A percentile compares a stretch with the other conserved stretches of the same genome.
These are phyloP conservation scores for Lipomyces spencermartinsiae DNA, from an alignment of 805 yeast genomes.

Conservation along the genomic window DNA sequence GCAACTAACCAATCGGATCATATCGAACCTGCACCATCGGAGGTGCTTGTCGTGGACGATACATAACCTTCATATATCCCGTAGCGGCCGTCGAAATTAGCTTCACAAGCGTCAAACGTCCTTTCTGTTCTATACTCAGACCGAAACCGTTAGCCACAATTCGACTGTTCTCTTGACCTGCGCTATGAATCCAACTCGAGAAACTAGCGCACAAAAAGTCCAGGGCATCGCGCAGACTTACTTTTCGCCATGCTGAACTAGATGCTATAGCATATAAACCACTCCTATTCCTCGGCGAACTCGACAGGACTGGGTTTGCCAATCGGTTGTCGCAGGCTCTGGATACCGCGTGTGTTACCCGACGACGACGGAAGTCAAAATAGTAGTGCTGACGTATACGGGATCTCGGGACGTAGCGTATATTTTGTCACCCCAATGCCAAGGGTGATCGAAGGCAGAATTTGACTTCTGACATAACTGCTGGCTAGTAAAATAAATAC, in stretches of 20 bases:
- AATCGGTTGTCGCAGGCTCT: not conserved
- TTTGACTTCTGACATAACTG: no score
- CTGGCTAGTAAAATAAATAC: no score
- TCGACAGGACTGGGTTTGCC: not conserved
- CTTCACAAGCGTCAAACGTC: slow-evolving; percentile 81
- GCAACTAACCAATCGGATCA: slow-evolving; percentile 66
- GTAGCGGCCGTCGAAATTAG: slow-evolving; percentile 89
- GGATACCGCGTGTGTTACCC: not conserved
- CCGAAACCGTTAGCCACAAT: slow-evolving; percentile 1
- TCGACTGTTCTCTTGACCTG: not conserved
- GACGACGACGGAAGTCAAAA: not conserved
- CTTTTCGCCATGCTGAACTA: not conserved
- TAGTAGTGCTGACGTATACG: not conserved
- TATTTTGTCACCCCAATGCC: not conserved
- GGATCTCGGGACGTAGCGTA: not conserved
- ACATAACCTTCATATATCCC: slow-evolving; percentile 81
- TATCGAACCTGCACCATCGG: slow-evolving; percentile 81
- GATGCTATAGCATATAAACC: not conserved
- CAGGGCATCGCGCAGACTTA: not conserved
- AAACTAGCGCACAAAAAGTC: no score
- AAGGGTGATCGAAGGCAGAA: not conserved
- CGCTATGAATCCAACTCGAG: no score
- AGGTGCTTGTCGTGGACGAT: slow-evolving; percentile 82
- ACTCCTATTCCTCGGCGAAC: not conserved
- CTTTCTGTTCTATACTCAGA: slow-evolving; percentile 59